These are phyloP conservation scores for Curvularia sp. DNA, from an alignment of 2,329 filamentous ascomycete species.

Conservation along the genomic window DNA sequence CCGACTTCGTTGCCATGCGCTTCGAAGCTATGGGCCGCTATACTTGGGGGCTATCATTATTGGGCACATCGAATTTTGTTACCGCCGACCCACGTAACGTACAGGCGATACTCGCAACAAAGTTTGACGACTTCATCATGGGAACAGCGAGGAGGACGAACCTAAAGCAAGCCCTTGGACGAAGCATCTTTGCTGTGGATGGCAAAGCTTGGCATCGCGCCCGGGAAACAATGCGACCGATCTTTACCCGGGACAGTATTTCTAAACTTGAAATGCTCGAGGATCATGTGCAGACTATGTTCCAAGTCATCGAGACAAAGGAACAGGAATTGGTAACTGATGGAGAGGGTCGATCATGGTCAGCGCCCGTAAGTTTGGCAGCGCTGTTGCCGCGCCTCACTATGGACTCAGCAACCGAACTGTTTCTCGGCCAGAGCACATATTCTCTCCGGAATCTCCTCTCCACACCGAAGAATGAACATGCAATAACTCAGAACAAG, in stretches of 20 bases:
- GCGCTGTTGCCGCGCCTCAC: slow-evolving; percentile 7
- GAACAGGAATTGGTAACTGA: background rate
- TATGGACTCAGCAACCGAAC: slow-evolving; percentile 13
- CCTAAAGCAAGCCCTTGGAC: slow-evolving; percentile 9
- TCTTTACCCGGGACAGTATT: slow-evolving; percentile 11
- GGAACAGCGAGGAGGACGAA: slow-evolving; percentile 9
- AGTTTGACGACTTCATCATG: slow-evolving; percentile 16
- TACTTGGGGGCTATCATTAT: slow-evolving; percentile 9
- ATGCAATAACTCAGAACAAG: background rate
- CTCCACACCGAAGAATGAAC: background rate
- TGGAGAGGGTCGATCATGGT: slow-evolving; percentile 4
- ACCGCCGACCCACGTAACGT: slow-evolving; percentile 13
- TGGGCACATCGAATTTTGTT: slow-evolving; percentile 8
- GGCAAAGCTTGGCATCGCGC: slow-evolving; percentile 12
- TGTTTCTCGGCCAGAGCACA: slow-evolving; percentile 10
- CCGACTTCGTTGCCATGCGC: slow-evolving; percentile 7
- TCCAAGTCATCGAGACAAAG: background rate
- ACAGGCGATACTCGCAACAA: slow-evolving; percentile 13
- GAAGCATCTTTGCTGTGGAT: slow-evolving; percentile 17
- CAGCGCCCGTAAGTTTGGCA: slow-evolving; percentile 7
- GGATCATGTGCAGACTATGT: slow-evolving; percentile 6
- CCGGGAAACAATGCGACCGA: slow-evolving; percentile 14
- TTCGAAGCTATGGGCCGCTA: slow-evolving; percentile 7
- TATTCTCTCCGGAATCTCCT: background rate
- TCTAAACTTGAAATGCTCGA: slow-evolving; percentile 9